These are phyloP conservation scores for Neofusicoccum cordaticola DNA, from an alignment of 2,329 filamentous ascomycete species.

Conservation along the genomic window DNA sequence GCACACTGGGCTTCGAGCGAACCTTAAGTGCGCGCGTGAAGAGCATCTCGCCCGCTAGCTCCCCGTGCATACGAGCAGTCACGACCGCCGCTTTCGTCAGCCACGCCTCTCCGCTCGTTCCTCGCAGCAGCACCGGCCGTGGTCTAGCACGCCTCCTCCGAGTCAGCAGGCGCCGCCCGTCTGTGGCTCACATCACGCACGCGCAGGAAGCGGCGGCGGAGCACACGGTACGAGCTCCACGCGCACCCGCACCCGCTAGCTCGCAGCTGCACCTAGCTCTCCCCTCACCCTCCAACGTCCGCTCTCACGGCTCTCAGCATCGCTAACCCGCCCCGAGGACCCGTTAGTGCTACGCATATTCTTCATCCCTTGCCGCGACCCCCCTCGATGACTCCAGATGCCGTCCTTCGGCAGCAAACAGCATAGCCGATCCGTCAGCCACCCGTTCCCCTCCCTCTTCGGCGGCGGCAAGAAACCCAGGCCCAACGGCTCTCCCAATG, in stretches of 20 bases:
- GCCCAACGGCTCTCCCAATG: conserved; percentile 41
- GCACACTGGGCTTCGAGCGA: background rate
- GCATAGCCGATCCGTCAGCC: conserved; percentile 65
- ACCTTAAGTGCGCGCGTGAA: background rate
- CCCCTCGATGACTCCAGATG: conserved; percentile 18
- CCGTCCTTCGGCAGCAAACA: conserved; percentile 17
- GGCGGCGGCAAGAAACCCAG: conserved; percentile 46
- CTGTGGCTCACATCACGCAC: background rate
- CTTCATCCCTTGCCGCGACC: conserved; percentile 11
- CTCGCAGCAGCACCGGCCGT: background rate
- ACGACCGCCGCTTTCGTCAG: background rate
- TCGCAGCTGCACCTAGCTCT: background rate
- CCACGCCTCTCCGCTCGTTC: conserved; percentile 1
- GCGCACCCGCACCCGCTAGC: background rate
- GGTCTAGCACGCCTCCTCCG: background rate
- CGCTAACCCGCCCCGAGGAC: conserved; percentile 5
- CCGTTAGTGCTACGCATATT: conserved; percentile 13
- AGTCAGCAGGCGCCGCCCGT: conserved; percentile 4
- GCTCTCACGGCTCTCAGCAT: background rate
- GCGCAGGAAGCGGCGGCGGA: conserved; percentile 9
- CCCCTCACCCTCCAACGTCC: background rate
- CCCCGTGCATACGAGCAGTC: conserved; percentile 6
- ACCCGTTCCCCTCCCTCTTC: conserved; percentile 74
- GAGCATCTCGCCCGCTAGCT: background rate
- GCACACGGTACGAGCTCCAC: conserved; percentile 4